phyloP scores from a whole-genome alignment of 2,329 filamentous ascomycete genomes.

The Zymoseptoria passerinii region DNA sequence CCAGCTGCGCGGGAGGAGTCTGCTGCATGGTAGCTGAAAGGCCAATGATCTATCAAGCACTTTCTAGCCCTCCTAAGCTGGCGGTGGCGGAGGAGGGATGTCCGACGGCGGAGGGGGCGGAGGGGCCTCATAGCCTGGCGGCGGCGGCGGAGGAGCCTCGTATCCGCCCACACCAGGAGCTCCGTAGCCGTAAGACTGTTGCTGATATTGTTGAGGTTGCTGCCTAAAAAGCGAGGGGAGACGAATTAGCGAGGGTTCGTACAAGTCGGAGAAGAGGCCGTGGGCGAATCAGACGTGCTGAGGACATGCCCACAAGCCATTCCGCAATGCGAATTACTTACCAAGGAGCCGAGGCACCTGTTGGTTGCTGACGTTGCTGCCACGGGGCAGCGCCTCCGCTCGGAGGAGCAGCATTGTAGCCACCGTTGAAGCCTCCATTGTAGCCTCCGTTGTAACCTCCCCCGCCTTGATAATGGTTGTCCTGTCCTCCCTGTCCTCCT shows the following conservation, averaged over 20 bases:
- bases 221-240: background rate
- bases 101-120: constrained; percentile 54
- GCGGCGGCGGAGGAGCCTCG: constrained; percentile 35
- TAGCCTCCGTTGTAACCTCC: constrained; percentile 21
- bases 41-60: background rate
- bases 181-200: constrained; percentile 6
- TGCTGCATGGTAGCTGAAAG: background rate
- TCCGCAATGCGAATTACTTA: background rate
- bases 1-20: too few relatives aligned
- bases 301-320: background rate
- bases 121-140: constrained; percentile 50
- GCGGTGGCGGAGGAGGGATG: constrained; percentile 57
- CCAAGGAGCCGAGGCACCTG: background rate
- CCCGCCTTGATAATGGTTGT: constrained; percentile 12
- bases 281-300: background rate
- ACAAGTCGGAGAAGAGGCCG: background rate
- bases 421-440: constrained; percentile 15
- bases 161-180: constrained; percentile 12
- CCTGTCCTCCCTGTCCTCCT: constrained; percentile 13
- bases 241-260: background rate
- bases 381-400: constrained; percentile 17
- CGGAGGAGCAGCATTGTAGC: constrained; percentile 4
- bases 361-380: constrained; percentile 21
- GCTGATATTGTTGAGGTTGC: constrained; percentile 2
- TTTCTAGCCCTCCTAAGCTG: constrained; percentile 19